These are phyloP conservation scores for Terana coerulea DNA, from an alignment of 768 basidiomycete species.

Conservation along the genomic window DNA sequence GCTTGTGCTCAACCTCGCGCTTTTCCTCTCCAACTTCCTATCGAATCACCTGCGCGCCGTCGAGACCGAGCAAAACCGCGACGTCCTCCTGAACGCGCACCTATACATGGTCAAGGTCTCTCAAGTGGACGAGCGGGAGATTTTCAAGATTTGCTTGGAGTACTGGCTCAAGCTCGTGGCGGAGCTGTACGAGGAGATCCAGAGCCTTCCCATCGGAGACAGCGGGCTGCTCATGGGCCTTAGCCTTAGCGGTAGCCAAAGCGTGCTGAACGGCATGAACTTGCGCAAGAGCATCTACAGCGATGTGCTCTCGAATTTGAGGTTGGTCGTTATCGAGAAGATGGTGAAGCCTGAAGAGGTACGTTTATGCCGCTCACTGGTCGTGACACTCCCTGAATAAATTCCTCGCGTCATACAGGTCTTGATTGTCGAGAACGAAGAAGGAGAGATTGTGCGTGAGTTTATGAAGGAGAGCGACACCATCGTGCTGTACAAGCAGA, in stretches of 20 bases:
- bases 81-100: constrained; percentile 94
- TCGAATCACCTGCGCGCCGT: constrained; percentile 91
- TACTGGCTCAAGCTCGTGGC: constrained; percentile 97
- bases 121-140: constrained; percentile 96
- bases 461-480: constrained; percentile 99
- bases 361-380: constrained; percentile 24
- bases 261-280: constrained; percentile 72
- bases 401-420: constrained; percentile 48
- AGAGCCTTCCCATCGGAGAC: constrained; percentile 84
- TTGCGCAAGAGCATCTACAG: constrained; percentile 93
- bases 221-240: constrained; percentile 86
- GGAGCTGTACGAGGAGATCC: constrained; percentile 96
- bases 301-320: constrained; percentile 90
- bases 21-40: constrained; percentile 98
- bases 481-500: constrained; percentile 97
- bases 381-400: background rate
- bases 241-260: constrained; percentile 67
- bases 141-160: constrained; percentile 98
- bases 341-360: constrained; percentile 99
- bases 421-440: constrained; percentile 97
- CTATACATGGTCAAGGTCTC: constrained; percentile 98
- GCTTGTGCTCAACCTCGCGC: constrained; percentile 91
- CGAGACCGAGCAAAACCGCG: constrained; percentile 86
- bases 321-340: constrained; percentile 94
- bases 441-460: constrained; percentile 98